Evolutionary conservation across 2,329 filamentous ascomycete genomes (phyloP).

Genomic region (Diaporthe sp.): DNA sequence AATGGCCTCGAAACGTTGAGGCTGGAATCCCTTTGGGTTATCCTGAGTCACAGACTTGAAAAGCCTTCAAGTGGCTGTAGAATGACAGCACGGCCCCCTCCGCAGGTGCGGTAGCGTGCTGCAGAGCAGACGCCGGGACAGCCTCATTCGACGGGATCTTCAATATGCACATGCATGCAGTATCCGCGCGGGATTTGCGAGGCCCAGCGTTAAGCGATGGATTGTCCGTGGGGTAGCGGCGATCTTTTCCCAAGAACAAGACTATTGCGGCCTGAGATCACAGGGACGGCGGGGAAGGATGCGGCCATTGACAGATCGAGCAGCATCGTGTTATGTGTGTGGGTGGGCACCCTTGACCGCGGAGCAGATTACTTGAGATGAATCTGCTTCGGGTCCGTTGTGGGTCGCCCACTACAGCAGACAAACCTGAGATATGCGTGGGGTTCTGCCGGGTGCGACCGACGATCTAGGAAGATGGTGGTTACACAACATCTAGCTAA

Average conservation of each 20-base stretch:
- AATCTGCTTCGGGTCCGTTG: constrained; percentile 6
- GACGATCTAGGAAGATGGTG: constrained; percentile 6
- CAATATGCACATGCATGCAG: neutral
- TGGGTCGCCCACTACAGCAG: neutral
- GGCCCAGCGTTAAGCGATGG: neutral
- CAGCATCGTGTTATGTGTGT: neutral
- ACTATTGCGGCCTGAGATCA: neutral
- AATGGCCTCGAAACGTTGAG: neutral
- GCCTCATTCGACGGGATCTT: constrained; percentile 15
- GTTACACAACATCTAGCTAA: constrained; percentile 22
- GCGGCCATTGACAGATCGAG: neutral
- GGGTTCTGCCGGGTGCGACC: constrained; percentile 10
- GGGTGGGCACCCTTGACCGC: neutral
- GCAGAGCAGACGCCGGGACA: neutral
- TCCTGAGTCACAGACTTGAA: neutral
- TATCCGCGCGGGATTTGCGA: neutral
- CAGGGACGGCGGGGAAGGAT: neutral
- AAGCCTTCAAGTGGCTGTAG: neutral
- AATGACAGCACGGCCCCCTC: neutral
- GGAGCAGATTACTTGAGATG: neutral
- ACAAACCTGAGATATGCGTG: neutral
- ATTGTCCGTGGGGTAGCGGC: neutral
- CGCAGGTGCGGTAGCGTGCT: neutral
- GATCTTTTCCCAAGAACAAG: neutral
- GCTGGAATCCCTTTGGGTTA: too few relatives aligned